Evolutionary conservation across 495 filamentous ascomycete species (phyloP).

Genomic region (Penicillium goetzii): DNA sequence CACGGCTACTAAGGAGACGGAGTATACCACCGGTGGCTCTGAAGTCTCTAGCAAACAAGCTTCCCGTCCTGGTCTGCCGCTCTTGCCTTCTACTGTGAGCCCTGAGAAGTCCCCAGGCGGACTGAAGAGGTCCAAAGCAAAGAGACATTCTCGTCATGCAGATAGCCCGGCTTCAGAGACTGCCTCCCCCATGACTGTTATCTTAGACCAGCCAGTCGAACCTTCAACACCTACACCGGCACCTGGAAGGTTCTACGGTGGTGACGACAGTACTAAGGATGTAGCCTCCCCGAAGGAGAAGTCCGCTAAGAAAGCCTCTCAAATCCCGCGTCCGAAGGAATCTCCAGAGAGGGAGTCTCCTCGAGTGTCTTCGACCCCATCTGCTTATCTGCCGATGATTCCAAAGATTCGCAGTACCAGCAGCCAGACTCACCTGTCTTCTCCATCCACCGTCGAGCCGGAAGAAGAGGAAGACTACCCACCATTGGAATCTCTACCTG

Average conservation of each 20-base stretch:
- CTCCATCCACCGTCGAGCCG: constrained; percentile 15
- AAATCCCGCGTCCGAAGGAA: constrained; percentile 17
- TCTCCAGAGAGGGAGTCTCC: constrained; percentile 38
- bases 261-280: constrained; percentile 13
- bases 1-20: constrained; percentile 43
- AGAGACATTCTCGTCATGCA: constrained; percentile 50
- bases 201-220: constrained; percentile 15
- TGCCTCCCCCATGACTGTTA: constrained; percentile 26
- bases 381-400: constrained; percentile 59
- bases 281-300: constrained; percentile 19
- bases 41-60: constrained; percentile 31
- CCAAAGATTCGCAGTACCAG: constrained; percentile 55
- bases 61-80: constrained; percentile 27
- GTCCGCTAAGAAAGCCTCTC: constrained; percentile 35
- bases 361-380: constrained; percentile 61
- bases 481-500: constrained; percentile 33
- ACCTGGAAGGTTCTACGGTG: constrained; percentile 27
- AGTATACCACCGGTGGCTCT: constrained; percentile 36
- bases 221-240: constrained; percentile 1
- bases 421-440: constrained; percentile 42
- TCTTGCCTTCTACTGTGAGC: constrained; percentile 36
- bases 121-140: constrained; percentile 60
- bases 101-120: constrained; percentile 38
- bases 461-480: constrained; percentile 46
- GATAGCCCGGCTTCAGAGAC: constrained; percentile 42